phyloP scores from a whole-genome alignment of 352 stramenopile genomes.

The Phytophthora agathidicida region DNA sequence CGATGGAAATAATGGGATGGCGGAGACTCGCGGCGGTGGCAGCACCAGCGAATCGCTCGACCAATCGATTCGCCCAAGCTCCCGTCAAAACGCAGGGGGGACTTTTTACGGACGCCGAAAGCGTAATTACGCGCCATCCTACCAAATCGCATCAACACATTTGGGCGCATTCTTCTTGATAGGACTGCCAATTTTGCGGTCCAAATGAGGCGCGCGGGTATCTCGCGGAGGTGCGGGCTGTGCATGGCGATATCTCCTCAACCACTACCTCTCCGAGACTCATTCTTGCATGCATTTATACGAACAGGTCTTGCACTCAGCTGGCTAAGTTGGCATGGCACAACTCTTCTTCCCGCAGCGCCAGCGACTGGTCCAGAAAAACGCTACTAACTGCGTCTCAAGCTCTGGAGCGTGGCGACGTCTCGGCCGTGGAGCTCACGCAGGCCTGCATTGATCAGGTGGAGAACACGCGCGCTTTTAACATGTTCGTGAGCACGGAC shows the following conservation, averaged over 20 bases:
- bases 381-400: slow-evolving; percentile 61
- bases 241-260: background rate
- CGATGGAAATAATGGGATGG: slow-evolving; percentile 89
- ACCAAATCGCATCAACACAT: no score
- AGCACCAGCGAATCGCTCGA: slow-evolving; percentile 54
- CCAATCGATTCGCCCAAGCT: slow-evolving; percentile 68
- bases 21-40: slow-evolving; percentile 9
- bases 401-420: slow-evolving; percentile 49
- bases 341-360: slow-evolving; percentile 2
- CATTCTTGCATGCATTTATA: slow-evolving; percentile 2
- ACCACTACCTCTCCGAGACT: background rate
- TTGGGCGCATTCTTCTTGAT: slow-evolving; percentile 1
- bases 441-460: slow-evolving; percentile 78
- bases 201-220: slow-evolving; percentile 28
- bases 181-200: slow-evolving; percentile 25
- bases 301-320: slow-evolving; percentile 4
- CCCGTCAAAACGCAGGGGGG: slow-evolving; percentile 44
- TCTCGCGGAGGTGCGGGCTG: slow-evolving; percentile 20
- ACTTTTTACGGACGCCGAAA: slow-evolving; percentile 14
- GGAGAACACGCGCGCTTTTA: slow-evolving; percentile 65
- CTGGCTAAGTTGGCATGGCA: slow-evolving; percentile 6
- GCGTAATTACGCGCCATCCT: slow-evolving; percentile 19
- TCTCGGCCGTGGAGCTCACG: slow-evolving; percentile 71
- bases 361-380: slow-evolving; percentile 68
- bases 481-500: slow-evolving; percentile 85